Base-by-base conservation (phyloP, 1,139 yeast species). In the Pichia sp. region DNA sequence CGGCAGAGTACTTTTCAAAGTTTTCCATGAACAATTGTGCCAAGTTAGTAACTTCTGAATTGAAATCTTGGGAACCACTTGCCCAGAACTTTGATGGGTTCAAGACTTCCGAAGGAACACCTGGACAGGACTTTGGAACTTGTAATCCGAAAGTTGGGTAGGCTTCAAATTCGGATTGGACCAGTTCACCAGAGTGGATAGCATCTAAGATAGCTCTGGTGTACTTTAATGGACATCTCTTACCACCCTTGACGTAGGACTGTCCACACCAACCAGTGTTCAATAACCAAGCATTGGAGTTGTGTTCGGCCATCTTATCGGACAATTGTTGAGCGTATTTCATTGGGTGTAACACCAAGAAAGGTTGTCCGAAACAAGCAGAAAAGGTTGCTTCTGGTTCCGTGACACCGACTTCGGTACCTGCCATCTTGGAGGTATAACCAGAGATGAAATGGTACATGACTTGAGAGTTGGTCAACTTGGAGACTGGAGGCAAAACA, bases 191-290 rank as follows among this genome's bases (percentile, higher is more conserved):
- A 62, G 91, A 83, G 77, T 93, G 98, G 68, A 93, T 92, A 53
- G 97, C 85, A 72, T 93, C 97, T 71, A 93, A 80, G 62, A 93
- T 92, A 60, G 97, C 96, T 78, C 99, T 87, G 60, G 99, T 93
- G 84, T 91, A 92, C 75, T 93, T 93, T 75, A 93, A 84, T 57
- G 98, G 95, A 77, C 98, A 93, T 79, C 99, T 87, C 80, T 88
- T 86, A 71, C 98, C 99, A 66, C 98, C 98, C 72, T 85, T 81
- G 60, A 90, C 79, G 64, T 88, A 96, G 61, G 96, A 87, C 64
- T 93, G 84, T 63, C 99, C 99, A 64, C 92, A 90, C 99, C 99
- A 93, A 61, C 99, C 99, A 64, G 99, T 93, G 79, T 93, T 93
- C 72, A 93, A 83, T 73, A 93, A 82, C 96, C 97, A 93, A 58